Base-by-base conservation (phyloP, 805 yeast species). In the Kodamaea fukazawae region DNA sequence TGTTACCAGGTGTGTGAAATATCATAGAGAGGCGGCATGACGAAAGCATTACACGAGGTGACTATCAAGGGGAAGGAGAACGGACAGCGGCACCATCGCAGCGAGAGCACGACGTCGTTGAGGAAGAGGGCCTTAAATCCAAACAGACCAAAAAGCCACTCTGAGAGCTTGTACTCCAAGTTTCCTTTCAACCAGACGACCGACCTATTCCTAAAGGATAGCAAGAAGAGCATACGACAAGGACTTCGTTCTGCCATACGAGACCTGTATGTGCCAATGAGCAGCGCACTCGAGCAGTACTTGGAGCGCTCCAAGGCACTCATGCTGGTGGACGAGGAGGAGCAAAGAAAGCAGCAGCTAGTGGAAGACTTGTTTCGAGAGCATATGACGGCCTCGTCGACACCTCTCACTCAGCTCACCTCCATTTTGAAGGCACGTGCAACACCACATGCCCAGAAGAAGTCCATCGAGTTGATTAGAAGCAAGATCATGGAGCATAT, bases 101-200 rank as follows among this genome's bases (percentile, higher is more conserved):
- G 23, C 23, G 23, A 20, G 23, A 20, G 23, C 8, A 8, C 8
- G 7, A 20, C 7, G 5, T 6, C 8, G 5, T 20, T 18, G 34
- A 13, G 12, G n/a, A 31, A 31, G 17, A 32, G 23, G 28, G 28
- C 17, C 16, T 5, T 8, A 8, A 8, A 20, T 20, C 23, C 23
- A 20, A 20, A 8, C 8, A 20, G 8, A 20, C 23, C 23, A 8
- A 20, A 20, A 8, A 20, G 8, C 23, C 23, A 20, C 23, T 20
- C 7, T 8, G 23, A 20, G 5, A 20, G 23, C 8, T 27, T 37
- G n/a, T 37, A 37, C 27, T 10, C 20, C 9, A 34, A 41, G 29
- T 51, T 51, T 25, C 55, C 55, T 1, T 47, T 51, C 31, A 46
- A 38, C 25, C 35, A 29, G 12, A 46, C 51, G 26, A 31, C 32